A percentile compares a stretch with the other conserved stretches of the same genome.
Conservation (phyloP, 2,329 filamentous ascomycete species). For the Xylariaceae sp. region DNA sequence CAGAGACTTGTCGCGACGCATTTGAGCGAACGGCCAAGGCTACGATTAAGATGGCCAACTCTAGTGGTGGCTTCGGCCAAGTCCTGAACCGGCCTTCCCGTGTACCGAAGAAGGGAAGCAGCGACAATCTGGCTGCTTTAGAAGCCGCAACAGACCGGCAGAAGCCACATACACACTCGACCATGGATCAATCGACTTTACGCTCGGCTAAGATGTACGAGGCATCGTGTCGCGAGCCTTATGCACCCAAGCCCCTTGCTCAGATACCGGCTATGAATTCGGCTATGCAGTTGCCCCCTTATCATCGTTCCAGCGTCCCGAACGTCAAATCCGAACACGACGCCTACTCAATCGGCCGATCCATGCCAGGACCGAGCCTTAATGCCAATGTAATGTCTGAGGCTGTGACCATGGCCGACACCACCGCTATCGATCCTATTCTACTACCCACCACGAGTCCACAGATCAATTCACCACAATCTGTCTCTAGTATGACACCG, state of each 20-base stretch:
- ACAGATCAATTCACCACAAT: slow-evolving; percentile 33
- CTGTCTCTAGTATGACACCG: slow-evolving; percentile 32
- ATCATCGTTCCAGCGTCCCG: slow-evolving; percentile 30
- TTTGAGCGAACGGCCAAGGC: slow-evolving; percentile 94
- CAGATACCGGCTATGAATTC: slow-evolving; percentile 26
- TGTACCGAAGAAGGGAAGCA: slow-evolving; percentile 20
- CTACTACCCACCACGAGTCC: slow-evolving; percentile 43
- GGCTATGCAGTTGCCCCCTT: slow-evolving; percentile 25
- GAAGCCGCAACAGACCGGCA: slow-evolving; percentile 32
- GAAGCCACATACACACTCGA: slow-evolving; percentile 19
- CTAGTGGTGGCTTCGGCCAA: slow-evolving; percentile 72
- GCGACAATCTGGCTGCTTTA: slow-evolving; percentile 30
- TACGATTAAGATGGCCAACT: slow-evolving; percentile 90
- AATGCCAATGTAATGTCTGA: slow-evolving; percentile 37
- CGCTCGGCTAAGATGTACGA: slow-evolving; percentile 24
- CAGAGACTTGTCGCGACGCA: slow-evolving; percentile 88
- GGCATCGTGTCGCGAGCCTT: slow-evolving; percentile 23
- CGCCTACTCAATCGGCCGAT: slow-evolving; percentile 36
- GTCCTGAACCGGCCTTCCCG: slow-evolving; percentile 31
- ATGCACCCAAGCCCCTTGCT: slow-evolving; percentile 21
- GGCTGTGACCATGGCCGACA: slow-evolving; percentile 32
- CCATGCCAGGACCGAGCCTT: slow-evolving; percentile 38
- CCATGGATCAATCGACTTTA: slow-evolving; percentile 23
- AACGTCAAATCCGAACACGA: slow-evolving; percentile 37
- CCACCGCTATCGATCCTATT: slow-evolving; percentile 39